Conservation (phyloP, 371 early-diverging fungal species). For the Mortierella sp. region DNA sequence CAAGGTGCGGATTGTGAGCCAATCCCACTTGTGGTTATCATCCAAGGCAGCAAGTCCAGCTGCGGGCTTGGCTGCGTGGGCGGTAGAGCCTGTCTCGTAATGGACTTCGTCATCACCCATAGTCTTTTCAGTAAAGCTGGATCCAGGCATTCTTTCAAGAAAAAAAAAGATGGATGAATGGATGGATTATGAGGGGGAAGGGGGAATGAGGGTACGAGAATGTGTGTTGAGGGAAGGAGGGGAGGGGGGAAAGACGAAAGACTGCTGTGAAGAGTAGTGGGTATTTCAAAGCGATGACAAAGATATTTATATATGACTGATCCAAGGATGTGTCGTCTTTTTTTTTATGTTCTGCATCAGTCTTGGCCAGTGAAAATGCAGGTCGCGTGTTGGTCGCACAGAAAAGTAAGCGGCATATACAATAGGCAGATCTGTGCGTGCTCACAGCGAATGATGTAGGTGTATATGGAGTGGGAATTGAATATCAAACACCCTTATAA, state of each 20-base stretch:
- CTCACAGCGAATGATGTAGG: too few species aligned
- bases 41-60: conserved; percentile 34
- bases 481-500: too few species aligned
- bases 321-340: neutral
- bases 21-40: conserved; percentile 33
- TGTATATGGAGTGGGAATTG: too few species aligned
- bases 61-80: conserved; percentile 3
- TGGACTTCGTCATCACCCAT: neutral
- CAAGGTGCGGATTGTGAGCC: conserved; percentile 46
- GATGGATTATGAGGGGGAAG: neutral
- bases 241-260: neutral
- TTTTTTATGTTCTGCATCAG: neutral
- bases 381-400: neutral
- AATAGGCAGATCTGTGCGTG: too few species aligned
- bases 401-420: neutral
- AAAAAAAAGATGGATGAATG: neutral
- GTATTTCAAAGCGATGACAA: neutral
- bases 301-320: neutral
- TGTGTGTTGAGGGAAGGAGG: neutral
- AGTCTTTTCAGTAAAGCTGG: neutral
- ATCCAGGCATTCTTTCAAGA: neutral
- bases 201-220: neutral
- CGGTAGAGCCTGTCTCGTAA: neutral
- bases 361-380: neutral
- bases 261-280: conserved; percentile 2